A percentile compares a stretch with the other conserved stretches of the same genome.
Evolutionary conservation across 805 yeast genomes (phyloP).

Genomic region (Vanderwaltozyma tropicalis): DNA sequence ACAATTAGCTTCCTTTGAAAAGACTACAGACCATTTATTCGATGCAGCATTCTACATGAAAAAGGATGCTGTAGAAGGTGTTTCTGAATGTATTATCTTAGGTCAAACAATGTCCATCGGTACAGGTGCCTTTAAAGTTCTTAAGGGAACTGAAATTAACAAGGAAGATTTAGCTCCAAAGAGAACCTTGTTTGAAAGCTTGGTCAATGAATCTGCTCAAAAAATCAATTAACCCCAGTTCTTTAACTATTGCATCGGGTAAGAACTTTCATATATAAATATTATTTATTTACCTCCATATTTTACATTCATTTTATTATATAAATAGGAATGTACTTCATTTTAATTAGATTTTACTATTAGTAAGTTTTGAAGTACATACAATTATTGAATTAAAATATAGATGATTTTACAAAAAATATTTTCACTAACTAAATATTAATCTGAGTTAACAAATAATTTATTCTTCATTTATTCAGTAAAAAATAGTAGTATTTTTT

Average conservation of each 20-base stretch:
- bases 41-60: slow-evolving; percentile 98
- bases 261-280: background rate
- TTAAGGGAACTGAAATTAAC: slow-evolving; percentile 43
- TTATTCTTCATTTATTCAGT: too few relatives aligned
- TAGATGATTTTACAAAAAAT: too few relatives aligned
- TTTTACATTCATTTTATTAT: too few relatives aligned
- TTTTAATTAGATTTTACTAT: too few relatives aligned
- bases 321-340: too few relatives aligned
- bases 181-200: slow-evolving; percentile 38
- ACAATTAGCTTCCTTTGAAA: slow-evolving; percentile 94
- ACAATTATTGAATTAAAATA: too few relatives aligned
- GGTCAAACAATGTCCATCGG: slow-evolving; percentile 98
- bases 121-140: slow-evolving; percentile 90
- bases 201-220: slow-evolving; percentile 7
- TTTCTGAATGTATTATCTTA: slow-evolving; percentile 89
- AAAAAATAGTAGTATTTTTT: too few relatives aligned
- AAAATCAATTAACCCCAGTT: slow-evolving; percentile 5
- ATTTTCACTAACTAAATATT: too few relatives aligned
- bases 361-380: too few relatives aligned
- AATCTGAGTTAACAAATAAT: too few relatives aligned
- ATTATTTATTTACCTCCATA: too few relatives aligned
- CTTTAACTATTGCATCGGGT: background rate
- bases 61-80: slow-evolving; percentile 92
- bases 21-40: slow-evolving; percentile 95
- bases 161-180: slow-evolving; percentile 36